phyloP scores from a whole-genome alignment of 306 rosid genomes.

The Herpetospermum pedunculosum region DNA sequence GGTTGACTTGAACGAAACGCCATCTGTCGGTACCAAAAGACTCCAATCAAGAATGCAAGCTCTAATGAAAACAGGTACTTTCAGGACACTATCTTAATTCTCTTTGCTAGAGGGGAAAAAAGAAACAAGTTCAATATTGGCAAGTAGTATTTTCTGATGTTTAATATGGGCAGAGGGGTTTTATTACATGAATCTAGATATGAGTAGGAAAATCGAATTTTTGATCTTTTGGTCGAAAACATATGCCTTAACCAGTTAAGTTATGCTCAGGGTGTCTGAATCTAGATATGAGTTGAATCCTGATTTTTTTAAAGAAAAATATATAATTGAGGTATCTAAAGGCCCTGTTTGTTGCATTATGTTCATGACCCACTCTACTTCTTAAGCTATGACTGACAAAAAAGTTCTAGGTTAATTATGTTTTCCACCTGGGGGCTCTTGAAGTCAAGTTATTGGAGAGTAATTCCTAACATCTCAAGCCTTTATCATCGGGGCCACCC shows the following conservation, averaged over 20 bases:
- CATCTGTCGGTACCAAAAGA: constrained; percentile 38
- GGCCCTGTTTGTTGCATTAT: neutral
- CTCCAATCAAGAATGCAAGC: constrained; percentile 48
- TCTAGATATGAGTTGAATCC: neutral
- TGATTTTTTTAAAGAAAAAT: neutral
- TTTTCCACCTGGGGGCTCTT: neutral
- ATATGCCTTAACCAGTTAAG: no score
- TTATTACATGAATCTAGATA: neutral
- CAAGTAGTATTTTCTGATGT: neutral
- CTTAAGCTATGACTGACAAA: neutral
- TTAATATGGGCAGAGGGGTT: neutral
- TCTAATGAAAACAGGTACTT: constrained; percentile 69
- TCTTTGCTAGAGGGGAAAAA: neutral
- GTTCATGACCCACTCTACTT: neutral
- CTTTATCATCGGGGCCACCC: neutral
- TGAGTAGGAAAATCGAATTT: no score
- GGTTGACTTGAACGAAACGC: constrained; percentile 83
- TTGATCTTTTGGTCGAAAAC: no score
- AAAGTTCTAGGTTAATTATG: neutral
- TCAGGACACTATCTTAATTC: neutral
- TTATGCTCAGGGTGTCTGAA: no score
- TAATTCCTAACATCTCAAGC: neutral
- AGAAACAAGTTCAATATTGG: neutral
- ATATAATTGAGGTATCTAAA: neutral
- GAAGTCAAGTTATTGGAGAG: neutral